Percentiles rank a stretch among this genome's conserved stretches.
Conservation (phyloP, 148 eudicot species). For the Suaeda aralocaspica region DNA sequence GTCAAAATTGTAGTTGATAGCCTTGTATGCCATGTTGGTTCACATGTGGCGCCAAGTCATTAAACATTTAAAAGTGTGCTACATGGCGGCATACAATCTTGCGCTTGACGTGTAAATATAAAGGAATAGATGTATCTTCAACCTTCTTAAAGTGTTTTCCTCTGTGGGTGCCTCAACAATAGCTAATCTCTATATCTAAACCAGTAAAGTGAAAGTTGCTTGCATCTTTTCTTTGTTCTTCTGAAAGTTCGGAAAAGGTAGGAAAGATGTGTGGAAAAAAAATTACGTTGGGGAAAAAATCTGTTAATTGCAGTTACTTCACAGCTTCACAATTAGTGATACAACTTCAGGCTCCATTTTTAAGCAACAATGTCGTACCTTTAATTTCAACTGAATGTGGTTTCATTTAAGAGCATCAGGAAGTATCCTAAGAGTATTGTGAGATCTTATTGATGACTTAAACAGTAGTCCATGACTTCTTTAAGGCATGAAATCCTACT, state of each 20-base stretch:
- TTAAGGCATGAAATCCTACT: background rate
- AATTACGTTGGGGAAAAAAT: background rate
- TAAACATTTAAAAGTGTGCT: too few species aligned
- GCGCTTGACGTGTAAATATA: too few species aligned
- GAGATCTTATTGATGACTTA: background rate
- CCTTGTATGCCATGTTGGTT: too few species aligned
- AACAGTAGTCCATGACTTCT: background rate
- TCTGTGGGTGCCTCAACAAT: background rate
- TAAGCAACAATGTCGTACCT: background rate
- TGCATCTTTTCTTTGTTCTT: background rate
- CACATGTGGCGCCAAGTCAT: too few species aligned
- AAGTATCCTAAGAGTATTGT: background rate
- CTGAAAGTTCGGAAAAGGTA: background rate
- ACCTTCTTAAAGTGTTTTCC: background rate
- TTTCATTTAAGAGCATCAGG: background rate
- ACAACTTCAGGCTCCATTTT: background rate
- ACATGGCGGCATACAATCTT: too few species aligned
- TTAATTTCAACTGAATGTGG: background rate
- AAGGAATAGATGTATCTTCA: too few species aligned
- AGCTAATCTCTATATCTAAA: background rate
- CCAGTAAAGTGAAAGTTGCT: background rate
- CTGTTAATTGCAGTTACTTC: background rate
- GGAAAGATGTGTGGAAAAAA: background rate
- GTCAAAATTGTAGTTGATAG: too few species aligned
- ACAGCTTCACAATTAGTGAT: too few species aligned